A percentile compares a stretch with the other conserved stretches of the same genome.
Evolutionary conservation across 139 green algal species (phyloP).

Genomic region (Closterium sp.): DNA sequence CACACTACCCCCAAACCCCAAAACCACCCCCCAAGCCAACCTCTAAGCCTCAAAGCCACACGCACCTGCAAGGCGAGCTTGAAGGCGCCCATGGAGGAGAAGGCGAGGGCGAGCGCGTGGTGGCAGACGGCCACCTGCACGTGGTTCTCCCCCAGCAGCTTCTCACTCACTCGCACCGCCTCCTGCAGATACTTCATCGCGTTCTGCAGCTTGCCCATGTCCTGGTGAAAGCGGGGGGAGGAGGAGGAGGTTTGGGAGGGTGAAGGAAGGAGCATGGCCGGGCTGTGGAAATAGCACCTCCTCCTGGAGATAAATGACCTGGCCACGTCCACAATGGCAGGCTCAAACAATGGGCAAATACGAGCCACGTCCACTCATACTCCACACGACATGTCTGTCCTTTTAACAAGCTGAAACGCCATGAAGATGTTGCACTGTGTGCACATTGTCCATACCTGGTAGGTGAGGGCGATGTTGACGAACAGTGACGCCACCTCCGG

Average conservation of each 20-base stretch:
- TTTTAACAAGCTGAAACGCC: too few relatives aligned
- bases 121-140: conserved; percentile 54
- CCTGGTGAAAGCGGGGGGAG: neutral
- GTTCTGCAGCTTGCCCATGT: conserved; percentile 23
- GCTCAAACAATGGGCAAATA: too few relatives aligned
- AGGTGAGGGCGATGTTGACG: conserved; percentile 61
- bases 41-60: neutral
- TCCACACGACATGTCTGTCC: neutral
- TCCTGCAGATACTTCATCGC: conserved; percentile 55
- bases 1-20: neutral
- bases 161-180: conserved; percentile 46
- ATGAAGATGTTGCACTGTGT: too few relatives aligned
- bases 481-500: conserved; percentile 53
- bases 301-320: neutral
- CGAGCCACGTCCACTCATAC: too few relatives aligned
- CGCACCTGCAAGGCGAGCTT: conserved; percentile 50
- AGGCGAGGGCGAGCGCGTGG: conserved; percentile 56
- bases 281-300: too few relatives aligned
- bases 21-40: neutral
- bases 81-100: conserved; percentile 51
- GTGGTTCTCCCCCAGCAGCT: conserved; percentile 48
- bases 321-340: too few relatives aligned
- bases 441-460: conserved; percentile 50
- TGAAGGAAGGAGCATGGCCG: neutral
- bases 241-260: neutral